Percentiles rank a stretch among this genome's conserved stretches.
Evolutionary conservation across 163 green algal genomes (phyloP).

Genomic region (Scenedesmus sp.): DNA sequence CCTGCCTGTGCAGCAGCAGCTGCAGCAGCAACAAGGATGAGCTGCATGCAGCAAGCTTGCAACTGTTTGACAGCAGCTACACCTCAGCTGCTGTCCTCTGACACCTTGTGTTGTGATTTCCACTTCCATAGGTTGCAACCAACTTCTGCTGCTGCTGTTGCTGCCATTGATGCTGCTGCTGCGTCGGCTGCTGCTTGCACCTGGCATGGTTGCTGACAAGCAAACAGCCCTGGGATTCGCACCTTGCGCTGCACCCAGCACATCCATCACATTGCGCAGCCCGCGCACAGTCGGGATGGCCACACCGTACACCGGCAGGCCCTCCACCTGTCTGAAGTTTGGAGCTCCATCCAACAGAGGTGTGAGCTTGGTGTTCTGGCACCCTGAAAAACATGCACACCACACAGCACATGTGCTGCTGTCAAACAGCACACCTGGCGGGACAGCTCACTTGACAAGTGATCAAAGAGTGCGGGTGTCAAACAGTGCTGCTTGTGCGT

Average conservation of each 20-base stretch:
- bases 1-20: neutral
- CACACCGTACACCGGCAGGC: slow-evolving; percentile 94
- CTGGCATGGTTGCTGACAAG: neutral
- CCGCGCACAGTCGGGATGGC: slow-evolving; percentile 94
- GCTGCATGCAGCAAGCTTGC: neutral
- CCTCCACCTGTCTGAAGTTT: slow-evolving; percentile 95
- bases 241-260: slow-evolving; percentile 69
- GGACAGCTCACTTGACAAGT: neutral
- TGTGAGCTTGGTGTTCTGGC: slow-evolving; percentile 94
- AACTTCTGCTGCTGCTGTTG: neutral
- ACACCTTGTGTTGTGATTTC: neutral
- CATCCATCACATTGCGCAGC: slow-evolving; percentile 85
- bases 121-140: neutral
- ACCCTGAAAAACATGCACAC: slow-evolving; percentile 71
- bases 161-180: neutral
- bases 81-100: too few species aligned
- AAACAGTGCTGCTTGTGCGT: neutral
- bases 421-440: neutral
- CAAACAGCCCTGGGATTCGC: neutral
- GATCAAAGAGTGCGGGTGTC: neutral
- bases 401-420: neutral
- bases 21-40: neutral
- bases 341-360: slow-evolving; percentile 93
- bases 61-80: neutral
- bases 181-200: neutral